These are phyloP conservation scores for Tetracladium maxilliforme DNA, from an alignment of 2,329 filamentous ascomycete genomes.

Conservation along the genomic window DNA sequence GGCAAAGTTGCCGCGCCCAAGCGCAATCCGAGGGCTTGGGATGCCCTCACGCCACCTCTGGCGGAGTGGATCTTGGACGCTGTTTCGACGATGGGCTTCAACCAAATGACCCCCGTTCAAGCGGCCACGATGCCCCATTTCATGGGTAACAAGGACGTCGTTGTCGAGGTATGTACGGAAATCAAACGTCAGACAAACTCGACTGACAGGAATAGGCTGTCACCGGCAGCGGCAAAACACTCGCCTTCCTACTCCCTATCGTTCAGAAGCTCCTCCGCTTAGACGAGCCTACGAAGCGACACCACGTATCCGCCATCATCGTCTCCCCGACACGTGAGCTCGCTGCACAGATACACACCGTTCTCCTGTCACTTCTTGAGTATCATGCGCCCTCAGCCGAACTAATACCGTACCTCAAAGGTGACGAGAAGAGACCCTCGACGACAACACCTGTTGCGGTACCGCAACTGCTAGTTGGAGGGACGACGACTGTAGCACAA, in stretches of 20 bases:
- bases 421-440: constrained; percentile 35
- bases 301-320: constrained; percentile 82
- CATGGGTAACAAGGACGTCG: constrained; percentile 79
- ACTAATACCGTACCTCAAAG: constrained; percentile 35
- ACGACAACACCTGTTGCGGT: constrained; percentile 35
- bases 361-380: constrained; percentile 59
- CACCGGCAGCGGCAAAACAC: constrained; percentile 81
- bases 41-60: constrained; percentile 52
- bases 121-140: constrained; percentile 82
- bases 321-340: constrained; percentile 89
- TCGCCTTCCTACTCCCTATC: constrained; percentile 73
- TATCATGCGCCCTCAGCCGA: constrained; percentile 75
- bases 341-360: constrained; percentile 76
- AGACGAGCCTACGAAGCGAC: constrained; percentile 72
- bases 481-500: constrained; percentile 65
- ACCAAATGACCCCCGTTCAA: constrained; percentile 86
- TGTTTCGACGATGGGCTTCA: constrained; percentile 71
- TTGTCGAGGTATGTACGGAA: constrained; percentile 50
- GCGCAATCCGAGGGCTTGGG: constrained; percentile 43
- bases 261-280: constrained; percentile 69
- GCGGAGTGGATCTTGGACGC: constrained; percentile 80
- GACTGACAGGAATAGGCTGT: constrained; percentile 40
- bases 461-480: constrained; percentile 79
- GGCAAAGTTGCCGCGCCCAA: constrained; percentile 18
- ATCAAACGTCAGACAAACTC: background rate